These are phyloP conservation scores for Emydomyces testavorans DNA, from an alignment of 2,329 filamentous ascomycete genomes.

Conservation along the genomic window DNA sequence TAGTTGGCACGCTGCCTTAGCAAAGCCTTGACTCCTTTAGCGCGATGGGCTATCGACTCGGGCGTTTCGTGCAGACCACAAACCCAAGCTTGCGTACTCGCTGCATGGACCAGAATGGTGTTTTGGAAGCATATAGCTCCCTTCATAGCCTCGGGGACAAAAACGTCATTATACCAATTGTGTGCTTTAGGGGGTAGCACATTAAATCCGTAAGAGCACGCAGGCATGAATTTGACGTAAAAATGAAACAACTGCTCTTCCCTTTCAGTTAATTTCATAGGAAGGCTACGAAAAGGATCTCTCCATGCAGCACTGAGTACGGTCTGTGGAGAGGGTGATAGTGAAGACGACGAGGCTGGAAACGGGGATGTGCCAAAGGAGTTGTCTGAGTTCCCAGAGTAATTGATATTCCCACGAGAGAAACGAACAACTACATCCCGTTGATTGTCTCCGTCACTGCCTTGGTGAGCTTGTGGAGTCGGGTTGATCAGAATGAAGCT, in stretches of 20 bases:
- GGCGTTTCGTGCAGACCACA: slow-evolving; percentile 25
- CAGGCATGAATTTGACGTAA: slow-evolving; percentile 32
- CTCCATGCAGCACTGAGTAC: slow-evolving; percentile 30
- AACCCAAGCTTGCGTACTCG: slow-evolving; percentile 31
- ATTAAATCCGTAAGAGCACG: slow-evolving; percentile 31
- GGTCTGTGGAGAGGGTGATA: slow-evolving; percentile 22
- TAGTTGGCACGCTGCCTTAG: slow-evolving; percentile 24
- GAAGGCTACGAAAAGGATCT: slow-evolving; percentile 30
- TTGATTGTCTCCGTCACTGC: background rate
- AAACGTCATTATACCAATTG: slow-evolving; percentile 31
- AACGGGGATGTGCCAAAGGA: background rate
- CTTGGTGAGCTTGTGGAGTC: background rate
- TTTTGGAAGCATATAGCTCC: slow-evolving; percentile 30
- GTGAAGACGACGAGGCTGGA: background rate
- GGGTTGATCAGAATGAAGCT: background rate
- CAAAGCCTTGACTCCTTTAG: slow-evolving; percentile 27
- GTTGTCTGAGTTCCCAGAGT: background rate
- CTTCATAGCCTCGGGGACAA: slow-evolving; percentile 34
- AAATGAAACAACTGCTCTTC: slow-evolving; percentile 31
- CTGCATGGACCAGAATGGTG: slow-evolving; percentile 30
- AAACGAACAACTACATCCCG: background rate
- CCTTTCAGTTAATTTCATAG: slow-evolving; percentile 24
- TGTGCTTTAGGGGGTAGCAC: slow-evolving; percentile 26
- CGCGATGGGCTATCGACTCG: slow-evolving; percentile 25
- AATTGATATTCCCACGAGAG: background rate